Conservation (phyloP, 2,329 filamentous ascomycete species). For the Calonectria henricotiae region DNA sequence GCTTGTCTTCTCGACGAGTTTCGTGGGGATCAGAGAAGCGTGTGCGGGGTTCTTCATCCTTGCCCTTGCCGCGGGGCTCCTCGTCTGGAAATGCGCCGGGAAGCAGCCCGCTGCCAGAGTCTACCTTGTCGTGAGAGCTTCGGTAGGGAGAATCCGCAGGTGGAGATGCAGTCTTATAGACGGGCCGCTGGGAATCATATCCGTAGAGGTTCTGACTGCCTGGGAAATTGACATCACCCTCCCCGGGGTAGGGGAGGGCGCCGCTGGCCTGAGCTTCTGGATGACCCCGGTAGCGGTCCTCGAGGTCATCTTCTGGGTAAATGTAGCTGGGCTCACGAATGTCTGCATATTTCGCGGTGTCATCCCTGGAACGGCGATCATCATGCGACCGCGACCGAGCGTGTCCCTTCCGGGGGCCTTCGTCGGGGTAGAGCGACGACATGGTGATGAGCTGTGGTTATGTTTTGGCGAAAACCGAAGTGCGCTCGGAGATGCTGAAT, state of each 20-base stretch:
- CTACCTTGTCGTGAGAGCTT: constrained; percentile 57
- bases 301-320: constrained; percentile 63
- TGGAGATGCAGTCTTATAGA: constrained; percentile 58
- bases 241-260: constrained; percentile 60
- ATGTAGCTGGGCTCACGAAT: constrained; percentile 62
- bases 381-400: constrained; percentile 66
- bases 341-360: constrained; percentile 58
- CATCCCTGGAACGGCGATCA: constrained; percentile 56
- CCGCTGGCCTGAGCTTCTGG: constrained; percentile 56
- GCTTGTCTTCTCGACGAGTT: constrained; percentile 30
- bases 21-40: constrained; percentile 50
- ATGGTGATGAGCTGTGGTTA: constrained; percentile 55
- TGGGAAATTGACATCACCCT: constrained; percentile 59
- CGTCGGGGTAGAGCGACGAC: constrained; percentile 71
- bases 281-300: constrained; percentile 57
- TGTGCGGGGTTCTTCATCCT: constrained; percentile 46
- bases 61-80: constrained; percentile 50
- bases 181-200: constrained; percentile 59
- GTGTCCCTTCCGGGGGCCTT: constrained; percentile 63
- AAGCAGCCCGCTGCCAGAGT: constrained; percentile 44
- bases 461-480: constrained; percentile 6
- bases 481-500: constrained; percentile 11
- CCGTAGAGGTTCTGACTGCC: constrained; percentile 58
- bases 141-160: constrained; percentile 57
- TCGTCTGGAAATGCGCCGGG: constrained; percentile 58